These are phyloP conservation scores for Schizothecium vesticola DNA, from an alignment of 495 filamentous ascomycete species.

Conservation along the genomic window DNA sequence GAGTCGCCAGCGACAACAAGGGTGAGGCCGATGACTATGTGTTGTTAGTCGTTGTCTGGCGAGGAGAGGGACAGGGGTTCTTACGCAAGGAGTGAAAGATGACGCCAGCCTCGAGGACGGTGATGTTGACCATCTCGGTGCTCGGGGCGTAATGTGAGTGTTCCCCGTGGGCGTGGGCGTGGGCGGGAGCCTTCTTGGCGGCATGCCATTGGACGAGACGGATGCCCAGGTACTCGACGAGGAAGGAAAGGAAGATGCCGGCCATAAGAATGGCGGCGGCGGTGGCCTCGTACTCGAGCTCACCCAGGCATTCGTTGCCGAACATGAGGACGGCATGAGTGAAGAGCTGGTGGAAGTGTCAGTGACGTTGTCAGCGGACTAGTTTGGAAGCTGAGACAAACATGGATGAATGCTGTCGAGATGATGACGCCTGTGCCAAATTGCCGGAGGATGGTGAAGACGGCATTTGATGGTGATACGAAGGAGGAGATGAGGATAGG, in stretches of 20 bases:
- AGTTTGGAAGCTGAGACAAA: conserved; percentile 25
- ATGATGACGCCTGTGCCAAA: conserved; percentile 73
- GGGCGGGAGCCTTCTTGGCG: conserved; percentile 18
- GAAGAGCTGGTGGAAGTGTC: conserved; percentile 41
- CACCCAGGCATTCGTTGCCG: conserved; percentile 55
- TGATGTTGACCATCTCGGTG: conserved; percentile 48
- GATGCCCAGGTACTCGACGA: conserved; percentile 54
- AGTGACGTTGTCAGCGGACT: background rate
- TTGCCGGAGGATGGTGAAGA: conserved; percentile 56
- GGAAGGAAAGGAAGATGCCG: conserved; percentile 57
- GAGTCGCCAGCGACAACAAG: conserved; percentile 53
- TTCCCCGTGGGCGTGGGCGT: background rate
- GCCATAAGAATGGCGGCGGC: conserved; percentile 61
- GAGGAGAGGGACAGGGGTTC: conserved; percentile 10
- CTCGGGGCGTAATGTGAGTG: background rate
- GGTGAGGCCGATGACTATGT: conserved; percentile 52
- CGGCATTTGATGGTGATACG: conserved; percentile 23
- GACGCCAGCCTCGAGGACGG: conserved; percentile 64
- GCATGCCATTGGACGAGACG: conserved; percentile 41
- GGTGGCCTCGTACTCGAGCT: conserved; percentile 55
- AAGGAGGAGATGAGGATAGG: conserved; percentile 40
- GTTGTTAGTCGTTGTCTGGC: background rate
- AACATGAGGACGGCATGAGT: conserved; percentile 63
- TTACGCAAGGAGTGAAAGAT: conserved; percentile 64
- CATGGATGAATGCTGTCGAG: conserved; percentile 66